Evolutionary conservation across 768 basidiomycete species (phyloP), one percentile per base, ranked within the genome.

Genomic region (Chlorophyllum brunneum): DNA sequence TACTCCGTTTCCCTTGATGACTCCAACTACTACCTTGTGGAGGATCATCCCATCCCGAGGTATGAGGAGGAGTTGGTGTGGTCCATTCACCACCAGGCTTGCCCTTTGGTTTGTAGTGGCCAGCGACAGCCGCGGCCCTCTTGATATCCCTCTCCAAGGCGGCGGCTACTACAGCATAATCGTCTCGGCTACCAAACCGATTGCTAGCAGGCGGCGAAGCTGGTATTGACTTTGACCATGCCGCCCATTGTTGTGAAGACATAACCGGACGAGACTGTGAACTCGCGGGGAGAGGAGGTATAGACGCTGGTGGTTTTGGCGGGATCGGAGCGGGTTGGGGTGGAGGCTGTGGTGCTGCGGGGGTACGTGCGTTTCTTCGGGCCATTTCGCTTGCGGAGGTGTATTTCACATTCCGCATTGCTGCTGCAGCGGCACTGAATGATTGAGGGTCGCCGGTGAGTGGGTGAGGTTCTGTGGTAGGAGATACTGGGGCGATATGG

Each of bases 321-420:
- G 20, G 59, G 47, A 53, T 59, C 57, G 39, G 59, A 40, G 41
- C 38, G 33, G 48, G 37, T 18, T 30, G 45, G 57, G 58, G 51
- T 57, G 59, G 26, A 16, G 45, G 23, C 16, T 41, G 45, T 5
- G 61, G 55, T 50, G 62, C 60, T 4, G 55, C 45, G 10, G 58
- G 54, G 24, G 64, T 61, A 39, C 54, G 48, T 4, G 61, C 59
- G 11, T 60, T 51, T 51, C 44, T 48, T 43, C 58, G 54, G 16
- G 46, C 51, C 9, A 37, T 50, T 26, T 54, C 55, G 15, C 68
- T 70, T 8, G 68, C 67, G 13, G 62, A 61, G 9, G 61, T 63
- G 22, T 56, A 47, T 36, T 61, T 55, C 39, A 60, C 55, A 31
- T 56, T 59, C 22, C 55, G 51, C 37, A 53, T 57, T 3, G 58